Base-by-base conservation (phyloP, 805 yeast species). In the Kazachstania bromeliacearum region DNA sequence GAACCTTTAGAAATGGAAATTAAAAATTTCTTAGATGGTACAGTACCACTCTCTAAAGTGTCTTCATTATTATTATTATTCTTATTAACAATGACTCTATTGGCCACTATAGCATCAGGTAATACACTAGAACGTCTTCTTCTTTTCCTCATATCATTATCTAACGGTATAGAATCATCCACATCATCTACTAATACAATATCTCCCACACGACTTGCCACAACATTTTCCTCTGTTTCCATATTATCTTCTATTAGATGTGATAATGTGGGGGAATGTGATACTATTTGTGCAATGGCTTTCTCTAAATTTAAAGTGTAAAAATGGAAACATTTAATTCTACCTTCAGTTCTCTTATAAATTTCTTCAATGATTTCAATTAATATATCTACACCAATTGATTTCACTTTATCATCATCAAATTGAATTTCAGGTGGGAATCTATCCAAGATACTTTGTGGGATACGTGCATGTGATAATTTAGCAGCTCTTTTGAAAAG, bases 291-390 rank as follows among this genome's bases (percentile, higher is more conserved):
- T 1, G 96, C 96, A 28, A 87, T 79, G 1, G 95, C 83, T 54
- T 85, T 85, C 59, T 92, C 98, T 55, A 92, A 68, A 55, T 92
- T 92, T 46, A 92, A 70, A 0, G 96, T 83, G 57, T 89, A 92
- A 59, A 92, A 87, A 58, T 92, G 98, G 63, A 82, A 80, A 2
- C 96, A 94, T 42, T 73, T 74, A n/a, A 81, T 64, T 32, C 78
- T 63, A 9, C 75, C 73, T 18, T 67, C 53, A 0, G 87, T 73
- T 33, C 68, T 65, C 2, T 60, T 46, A 48, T 71, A 67, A 19
- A 87, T 68, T 35, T 67, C 63, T 21, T 73, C 67, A 29, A 88
- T 71, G 37, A 85, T 76, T 17, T 79, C 75, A 17, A 71, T 66
- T 39, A 88, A 45, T 7, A 84, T 62, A 13, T 79, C 74, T n/a